A percentile compares a stretch with the other conserved stretches of the same genome.
phyloP scores from a whole-genome alignment of 345 rosid species.

The Citrus cavaleriei region DNA sequence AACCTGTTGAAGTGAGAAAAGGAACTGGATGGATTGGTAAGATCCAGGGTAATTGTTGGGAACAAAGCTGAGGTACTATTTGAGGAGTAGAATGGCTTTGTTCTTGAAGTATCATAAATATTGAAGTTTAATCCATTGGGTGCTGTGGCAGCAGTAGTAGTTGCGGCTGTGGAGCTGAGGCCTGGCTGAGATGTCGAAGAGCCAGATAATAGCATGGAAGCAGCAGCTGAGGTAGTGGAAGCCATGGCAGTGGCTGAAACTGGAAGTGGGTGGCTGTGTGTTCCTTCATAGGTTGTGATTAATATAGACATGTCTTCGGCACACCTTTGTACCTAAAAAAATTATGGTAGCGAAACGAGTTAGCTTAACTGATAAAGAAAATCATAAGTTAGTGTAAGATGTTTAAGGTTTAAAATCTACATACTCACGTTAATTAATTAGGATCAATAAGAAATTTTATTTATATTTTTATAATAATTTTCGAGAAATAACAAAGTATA shows the following conservation, averaged over 20 bases:
- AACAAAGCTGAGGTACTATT: slow-evolving; percentile 35
- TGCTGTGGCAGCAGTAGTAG: slow-evolving; percentile 24
- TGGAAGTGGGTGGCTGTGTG: slow-evolving; percentile 69
- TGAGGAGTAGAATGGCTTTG: slow-evolving; percentile 42
- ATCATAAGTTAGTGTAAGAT: no score
- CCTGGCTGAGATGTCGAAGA: slow-evolving; percentile 47
- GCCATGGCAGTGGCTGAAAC: slow-evolving; percentile 79
- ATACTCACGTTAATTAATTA: no score
- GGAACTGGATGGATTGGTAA: slow-evolving; percentile 44
- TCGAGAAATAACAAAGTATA: background rate
- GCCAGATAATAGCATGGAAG: slow-evolving; percentile 70
- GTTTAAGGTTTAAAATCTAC: no score
- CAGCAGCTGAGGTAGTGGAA: slow-evolving; percentile 80
- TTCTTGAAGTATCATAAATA: slow-evolving; percentile 44
- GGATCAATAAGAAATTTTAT: no score
- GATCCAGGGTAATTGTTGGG: slow-evolving; percentile 88
- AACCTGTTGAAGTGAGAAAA: slow-evolving; percentile 38
- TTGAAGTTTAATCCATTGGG: slow-evolving; percentile 46
- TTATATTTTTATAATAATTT: no score
- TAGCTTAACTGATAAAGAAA: background rate
- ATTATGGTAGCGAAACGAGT: background rate
- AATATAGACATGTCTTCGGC: slow-evolving; percentile 67
- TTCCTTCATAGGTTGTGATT: slow-evolving; percentile 80
- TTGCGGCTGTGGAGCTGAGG: slow-evolving; percentile 4
- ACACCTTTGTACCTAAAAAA: slow-evolving; percentile 68